These are phyloP conservation scores for Collybiopsis luxurians DNA, from an alignment of 768 basidiomycete genomes.

Conservation along the genomic window DNA sequence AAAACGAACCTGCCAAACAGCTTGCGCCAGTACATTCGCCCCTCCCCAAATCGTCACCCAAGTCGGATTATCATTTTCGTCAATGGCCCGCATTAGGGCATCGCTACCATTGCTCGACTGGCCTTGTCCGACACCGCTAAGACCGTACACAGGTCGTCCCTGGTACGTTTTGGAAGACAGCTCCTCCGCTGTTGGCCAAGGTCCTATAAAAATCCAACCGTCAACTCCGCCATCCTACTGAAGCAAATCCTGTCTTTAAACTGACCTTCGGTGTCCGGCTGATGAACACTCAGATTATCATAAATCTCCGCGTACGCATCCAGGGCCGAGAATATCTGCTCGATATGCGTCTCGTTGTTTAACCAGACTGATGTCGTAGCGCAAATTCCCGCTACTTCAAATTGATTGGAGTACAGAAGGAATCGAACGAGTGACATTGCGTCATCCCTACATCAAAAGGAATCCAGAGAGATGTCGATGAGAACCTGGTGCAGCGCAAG, in stretches of 20 bases:
- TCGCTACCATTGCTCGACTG: slow-evolving; percentile 8
- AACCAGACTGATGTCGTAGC: slow-evolving; percentile 15
- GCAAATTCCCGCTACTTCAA: slow-evolving; percentile 10
- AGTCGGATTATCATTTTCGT: slow-evolving; percentile 2
- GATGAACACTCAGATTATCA: slow-evolving; percentile 10
- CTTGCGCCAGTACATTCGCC: slow-evolving; percentile 11
- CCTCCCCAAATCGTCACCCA: slow-evolving; percentile 14
- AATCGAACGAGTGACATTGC: slow-evolving; percentile 12
- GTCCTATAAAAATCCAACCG: background rate
- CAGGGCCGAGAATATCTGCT: slow-evolving; percentile 7
- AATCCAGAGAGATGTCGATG: no score
- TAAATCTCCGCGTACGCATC: slow-evolving; percentile 8
- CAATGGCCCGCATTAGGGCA: slow-evolving; percentile 4
- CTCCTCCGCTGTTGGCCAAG: slow-evolving; percentile 9
- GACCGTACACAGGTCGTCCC: slow-evolving; percentile 12
- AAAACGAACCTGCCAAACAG: background rate
- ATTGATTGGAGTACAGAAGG: slow-evolving; percentile 12
- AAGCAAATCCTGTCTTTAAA: no score
- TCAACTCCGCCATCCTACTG: no score
- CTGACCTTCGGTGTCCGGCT: background rate
- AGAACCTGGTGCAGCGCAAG: no score
- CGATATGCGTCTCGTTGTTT: slow-evolving; percentile 6
- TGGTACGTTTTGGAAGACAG: slow-evolving; percentile 2
- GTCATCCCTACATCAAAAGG: slow-evolving; percentile 26
- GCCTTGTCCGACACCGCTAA: slow-evolving; percentile 9